These are phyloP conservation scores for Aspergillus persii DNA, from an alignment of 2,329 filamentous ascomycete genomes.

Conservation along the genomic window DNA sequence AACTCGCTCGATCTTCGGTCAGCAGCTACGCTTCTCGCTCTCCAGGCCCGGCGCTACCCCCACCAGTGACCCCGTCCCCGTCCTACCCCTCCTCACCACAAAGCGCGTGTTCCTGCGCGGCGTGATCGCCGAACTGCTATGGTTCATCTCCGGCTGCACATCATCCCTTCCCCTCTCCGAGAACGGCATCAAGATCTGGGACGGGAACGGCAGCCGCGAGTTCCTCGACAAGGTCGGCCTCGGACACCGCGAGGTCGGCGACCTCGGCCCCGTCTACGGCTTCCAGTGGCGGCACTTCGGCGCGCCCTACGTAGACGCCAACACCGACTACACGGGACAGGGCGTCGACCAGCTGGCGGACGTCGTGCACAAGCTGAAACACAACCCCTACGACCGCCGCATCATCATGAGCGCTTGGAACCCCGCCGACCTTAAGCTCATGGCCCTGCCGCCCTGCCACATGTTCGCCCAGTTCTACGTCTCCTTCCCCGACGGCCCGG, in stretches of 20 bases:
- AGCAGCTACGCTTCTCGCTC: slow-evolving; percentile 81
- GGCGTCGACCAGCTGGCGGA: slow-evolving; percentile 92
- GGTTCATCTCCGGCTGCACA: slow-evolving; percentile 87
- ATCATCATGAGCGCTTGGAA: slow-evolving; percentile 96
- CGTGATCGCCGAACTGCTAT: slow-evolving; percentile 87
- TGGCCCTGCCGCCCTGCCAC: slow-evolving; percentile 92
- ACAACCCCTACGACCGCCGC: slow-evolving; percentile 80
- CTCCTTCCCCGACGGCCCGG: slow-evolving; percentile 57
- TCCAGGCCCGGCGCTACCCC: slow-evolving; percentile 52
- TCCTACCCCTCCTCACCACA: slow-evolving; percentile 92
- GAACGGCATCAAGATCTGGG: slow-evolving; percentile 93
- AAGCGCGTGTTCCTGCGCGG: slow-evolving; percentile 94
- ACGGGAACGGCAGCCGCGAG: slow-evolving; percentile 88
- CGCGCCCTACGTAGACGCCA: slow-evolving; percentile 76
- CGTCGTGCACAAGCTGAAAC: slow-evolving; percentile 80
- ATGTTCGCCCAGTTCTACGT: slow-evolving; percentile 99
- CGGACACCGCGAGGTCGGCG: slow-evolving; percentile 76
- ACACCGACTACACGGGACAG: slow-evolving; percentile 79
- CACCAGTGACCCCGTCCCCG: slow-evolving; percentile 49
- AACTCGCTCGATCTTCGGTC: slow-evolving; percentile 86
- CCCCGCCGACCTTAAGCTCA: slow-evolving; percentile 75
- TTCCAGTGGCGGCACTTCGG: slow-evolving; percentile 99
- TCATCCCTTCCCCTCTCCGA: slow-evolving; percentile 73
- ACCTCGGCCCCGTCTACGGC: slow-evolving; percentile 92
- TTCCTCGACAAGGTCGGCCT: slow-evolving; percentile 87